Conservation (phyloP, 2,329 filamentous ascomycete genomes). For the Exophiala aquamarina region DNA sequence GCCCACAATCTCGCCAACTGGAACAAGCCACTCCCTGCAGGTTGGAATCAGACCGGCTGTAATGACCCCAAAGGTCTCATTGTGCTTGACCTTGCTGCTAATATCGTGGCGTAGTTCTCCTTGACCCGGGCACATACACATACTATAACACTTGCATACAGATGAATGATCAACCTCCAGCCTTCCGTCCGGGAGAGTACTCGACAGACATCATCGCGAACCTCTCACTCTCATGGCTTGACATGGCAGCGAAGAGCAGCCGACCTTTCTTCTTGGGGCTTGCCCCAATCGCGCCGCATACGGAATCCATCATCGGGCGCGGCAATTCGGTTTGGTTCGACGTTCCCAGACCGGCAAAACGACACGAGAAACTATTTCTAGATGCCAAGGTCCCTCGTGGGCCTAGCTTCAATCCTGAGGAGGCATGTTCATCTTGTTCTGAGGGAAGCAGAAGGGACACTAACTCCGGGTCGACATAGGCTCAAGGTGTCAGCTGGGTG, state of each 20-base stretch:
- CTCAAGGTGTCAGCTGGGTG: slow-evolving; percentile 50
- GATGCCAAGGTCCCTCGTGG: slow-evolving; percentile 61
- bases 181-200: slow-evolving; percentile 56
- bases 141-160: slow-evolving; percentile 67
- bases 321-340: slow-evolving; percentile 36
- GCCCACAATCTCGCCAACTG: slow-evolving; percentile 51
- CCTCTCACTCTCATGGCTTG: slow-evolving; percentile 60
- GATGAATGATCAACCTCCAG: slow-evolving; percentile 55
- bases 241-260: slow-evolving; percentile 54
- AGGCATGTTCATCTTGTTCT: slow-evolving; percentile 35
- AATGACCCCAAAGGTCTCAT: not conserved
- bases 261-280: slow-evolving; percentile 67
- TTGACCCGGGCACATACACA: slow-evolving; percentile 57
- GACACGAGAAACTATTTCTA: slow-evolving; percentile 63
- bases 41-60: slow-evolving; percentile 41
- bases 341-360: slow-evolving; percentile 58
- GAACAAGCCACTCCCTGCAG: slow-evolving; percentile 37
- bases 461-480: slow-evolving; percentile 26
- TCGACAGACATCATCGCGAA: slow-evolving; percentile 59
- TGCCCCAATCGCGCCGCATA: slow-evolving; percentile 67
- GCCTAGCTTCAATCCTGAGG: slow-evolving; percentile 65
- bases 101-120: slow-evolving; percentile 32
- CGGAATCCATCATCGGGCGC: slow-evolving; percentile 45
- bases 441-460: too few species aligned
- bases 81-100: not conserved